These are phyloP conservation scores for Pythium apleroticum DNA, from an alignment of 352 stramenopile genomes.

Conservation along the genomic window DNA sequence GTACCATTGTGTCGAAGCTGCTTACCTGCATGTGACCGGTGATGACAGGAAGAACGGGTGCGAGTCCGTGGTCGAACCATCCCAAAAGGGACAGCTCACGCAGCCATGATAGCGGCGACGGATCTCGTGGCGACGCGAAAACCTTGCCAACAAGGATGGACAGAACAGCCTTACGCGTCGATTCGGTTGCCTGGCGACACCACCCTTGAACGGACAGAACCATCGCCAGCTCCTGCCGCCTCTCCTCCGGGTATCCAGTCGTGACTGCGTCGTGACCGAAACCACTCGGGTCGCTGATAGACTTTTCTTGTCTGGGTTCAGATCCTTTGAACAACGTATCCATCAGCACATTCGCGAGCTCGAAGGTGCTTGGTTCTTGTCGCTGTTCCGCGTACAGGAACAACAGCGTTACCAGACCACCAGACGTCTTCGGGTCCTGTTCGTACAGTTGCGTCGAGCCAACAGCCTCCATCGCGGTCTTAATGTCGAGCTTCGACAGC, in stretches of 20 bases:
- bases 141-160: slow-evolving; percentile 8
- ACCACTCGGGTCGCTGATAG: slow-evolving; percentile 1
- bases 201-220: slow-evolving; percentile 14
- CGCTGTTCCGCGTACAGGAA: slow-evolving; percentile 6
- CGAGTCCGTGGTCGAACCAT: slow-evolving; percentile 18
- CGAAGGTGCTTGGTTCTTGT: background rate
- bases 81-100: slow-evolving; percentile 23
- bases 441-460: slow-evolving; percentile 3
- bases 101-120: slow-evolving; percentile 24
- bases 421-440: slow-evolving; percentile 10
- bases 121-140: slow-evolving; percentile 23
- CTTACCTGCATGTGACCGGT: slow-evolving; percentile 24
- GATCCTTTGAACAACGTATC: slow-evolving; percentile 10
- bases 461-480: slow-evolving; percentile 7
- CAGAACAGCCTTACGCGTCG: background rate
- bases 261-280: background rate
- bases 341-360: slow-evolving; percentile 10
- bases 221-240: background rate
- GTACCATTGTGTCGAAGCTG: background rate
- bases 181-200: slow-evolving; percentile 4
- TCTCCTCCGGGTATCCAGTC: background rate
- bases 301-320: too few species aligned
- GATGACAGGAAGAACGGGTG: slow-evolving; percentile 13
- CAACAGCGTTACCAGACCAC: slow-evolving; percentile 1
- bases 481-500: slow-evolving; percentile 19